These are phyloP conservation scores for Setaria viridis DNA, from an alignment of 202 grass and related monocot species.

Conservation along the genomic window DNA sequence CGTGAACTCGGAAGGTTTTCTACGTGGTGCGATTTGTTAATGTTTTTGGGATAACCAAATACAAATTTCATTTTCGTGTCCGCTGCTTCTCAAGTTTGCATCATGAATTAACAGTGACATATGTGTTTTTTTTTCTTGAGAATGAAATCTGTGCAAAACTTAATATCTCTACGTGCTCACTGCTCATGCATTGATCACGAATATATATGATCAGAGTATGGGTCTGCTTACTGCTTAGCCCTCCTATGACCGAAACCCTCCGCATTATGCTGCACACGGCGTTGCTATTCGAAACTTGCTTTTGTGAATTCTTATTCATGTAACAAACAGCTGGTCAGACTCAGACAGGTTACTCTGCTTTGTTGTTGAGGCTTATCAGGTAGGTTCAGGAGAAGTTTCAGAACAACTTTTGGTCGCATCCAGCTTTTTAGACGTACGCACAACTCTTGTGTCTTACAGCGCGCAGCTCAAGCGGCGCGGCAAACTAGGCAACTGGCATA, in stretches of 20 bases:
- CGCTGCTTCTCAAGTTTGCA: background rate
- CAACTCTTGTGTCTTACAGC: background rate
- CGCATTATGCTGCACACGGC: background rate
- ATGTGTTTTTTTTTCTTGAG: background rate
- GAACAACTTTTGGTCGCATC: background rate
- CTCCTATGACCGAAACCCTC: background rate
- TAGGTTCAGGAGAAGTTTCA: background rate
- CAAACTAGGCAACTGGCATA: background rate
- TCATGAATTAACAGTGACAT: background rate
- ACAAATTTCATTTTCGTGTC: background rate
- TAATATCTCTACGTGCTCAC: background rate
- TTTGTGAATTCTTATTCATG: background rate
- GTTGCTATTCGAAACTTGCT: background rate
- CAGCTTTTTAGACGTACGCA: background rate
- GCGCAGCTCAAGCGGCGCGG: background rate
- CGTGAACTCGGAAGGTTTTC: background rate
- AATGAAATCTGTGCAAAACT: background rate
- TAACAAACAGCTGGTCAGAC: no score
- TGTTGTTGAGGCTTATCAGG: background rate
- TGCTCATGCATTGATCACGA: background rate
- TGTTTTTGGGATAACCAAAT: background rate
- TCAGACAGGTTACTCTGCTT: background rate
- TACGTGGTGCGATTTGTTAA: constrained; percentile 7
- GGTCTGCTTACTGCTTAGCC: background rate
- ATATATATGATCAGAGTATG: background rate